These are phyloP conservation scores for Infundibulicybe gibba DNA, from an alignment of 768 basidiomycete species.

Conservation along the genomic window DNA sequence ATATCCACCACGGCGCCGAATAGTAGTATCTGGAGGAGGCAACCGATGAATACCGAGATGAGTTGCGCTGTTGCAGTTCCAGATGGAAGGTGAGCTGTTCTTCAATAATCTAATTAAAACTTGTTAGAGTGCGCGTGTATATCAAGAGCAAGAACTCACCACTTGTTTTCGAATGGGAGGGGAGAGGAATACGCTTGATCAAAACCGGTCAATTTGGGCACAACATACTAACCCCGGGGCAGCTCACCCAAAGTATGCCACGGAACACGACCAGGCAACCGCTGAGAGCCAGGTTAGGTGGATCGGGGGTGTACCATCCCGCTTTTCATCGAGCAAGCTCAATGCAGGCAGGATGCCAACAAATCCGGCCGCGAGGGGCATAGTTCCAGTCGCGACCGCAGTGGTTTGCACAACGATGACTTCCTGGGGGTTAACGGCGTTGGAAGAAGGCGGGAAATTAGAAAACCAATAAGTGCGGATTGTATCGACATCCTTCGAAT, in stretches of 20 bases:
- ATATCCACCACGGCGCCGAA: constrained; percentile 60
- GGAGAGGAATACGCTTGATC: constrained; percentile 83
- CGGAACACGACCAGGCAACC: constrained; percentile 82
- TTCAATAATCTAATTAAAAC: constrained; percentile 71
- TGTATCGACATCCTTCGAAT: constrained; percentile 91
- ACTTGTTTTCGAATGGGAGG: constrained; percentile 95
- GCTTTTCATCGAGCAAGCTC: constrained; percentile 64
- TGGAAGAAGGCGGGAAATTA: constrained; percentile 73
- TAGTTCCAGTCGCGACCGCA: constrained; percentile 89
- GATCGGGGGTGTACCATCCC: constrained; percentile 78
- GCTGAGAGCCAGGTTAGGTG: constrained; percentile 70
- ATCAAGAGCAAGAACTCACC: constrained; percentile 38
- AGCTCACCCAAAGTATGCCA: constrained; percentile 88
- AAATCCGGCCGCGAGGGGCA: constrained; percentile 83
- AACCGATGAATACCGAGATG: constrained; percentile 84
- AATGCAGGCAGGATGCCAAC: constrained; percentile 94
- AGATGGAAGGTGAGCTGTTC: constrained; percentile 90
- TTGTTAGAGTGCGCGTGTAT: background rate
- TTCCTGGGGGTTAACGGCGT: constrained; percentile 82
- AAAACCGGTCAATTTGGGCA: background rate
- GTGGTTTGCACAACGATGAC: constrained; percentile 94
- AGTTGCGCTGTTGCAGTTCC: constrained; percentile 96
- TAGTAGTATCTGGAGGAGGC: constrained; percentile 58
- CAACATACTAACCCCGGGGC: background rate
- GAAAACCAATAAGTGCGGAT: constrained; percentile 88